Conservation (phyloP, 2,329 filamentous ascomycete species). For the Xylaria sp. region DNA sequence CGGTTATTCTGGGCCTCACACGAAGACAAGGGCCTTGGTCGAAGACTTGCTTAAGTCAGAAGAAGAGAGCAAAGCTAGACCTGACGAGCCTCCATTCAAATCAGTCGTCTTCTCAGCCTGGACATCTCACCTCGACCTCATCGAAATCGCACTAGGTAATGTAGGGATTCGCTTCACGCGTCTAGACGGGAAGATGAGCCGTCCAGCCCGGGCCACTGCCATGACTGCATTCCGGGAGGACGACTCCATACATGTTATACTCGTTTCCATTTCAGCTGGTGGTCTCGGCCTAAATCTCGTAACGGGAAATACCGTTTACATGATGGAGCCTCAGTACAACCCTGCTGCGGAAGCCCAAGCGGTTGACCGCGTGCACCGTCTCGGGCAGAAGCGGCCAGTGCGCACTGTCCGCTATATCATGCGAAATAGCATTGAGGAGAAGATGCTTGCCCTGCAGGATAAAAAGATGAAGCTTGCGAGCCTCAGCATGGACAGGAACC, state of each 20-base stretch:
- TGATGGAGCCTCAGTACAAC: conserved; percentile 99
- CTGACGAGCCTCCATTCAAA: conserved; percentile 81
- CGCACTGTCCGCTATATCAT: conserved; percentile 91
- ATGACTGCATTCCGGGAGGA: conserved; percentile 84
- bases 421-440: conserved; percentile 90
- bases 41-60: conserved; percentile 76
- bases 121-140: conserved; percentile 94
- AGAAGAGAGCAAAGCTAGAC: conserved; percentile 68
- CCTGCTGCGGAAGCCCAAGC: conserved; percentile 95
- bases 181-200: conserved; percentile 91
- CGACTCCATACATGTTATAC: conserved; percentile 76
- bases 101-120: conserved; percentile 97
- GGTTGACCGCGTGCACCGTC: conserved; percentile 88
- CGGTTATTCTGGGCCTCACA: conserved; percentile 86
- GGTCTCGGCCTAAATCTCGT: conserved; percentile 93
- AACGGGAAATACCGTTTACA: conserved; percentile 84
- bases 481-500: conserved; percentile 77
- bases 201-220: conserved; percentile 76
- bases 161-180: conserved; percentile 76
- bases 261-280: conserved; percentile 92
- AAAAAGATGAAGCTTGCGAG: conserved; percentile 94
- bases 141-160: conserved; percentile 80
- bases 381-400: conserved; percentile 91
- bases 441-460: conserved; percentile 87
- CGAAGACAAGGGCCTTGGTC: conserved; percentile 87